Evolutionary conservation across 169 alveolate species (phyloP).

Genomic region (Cyclospora cayetanensis): DNA sequence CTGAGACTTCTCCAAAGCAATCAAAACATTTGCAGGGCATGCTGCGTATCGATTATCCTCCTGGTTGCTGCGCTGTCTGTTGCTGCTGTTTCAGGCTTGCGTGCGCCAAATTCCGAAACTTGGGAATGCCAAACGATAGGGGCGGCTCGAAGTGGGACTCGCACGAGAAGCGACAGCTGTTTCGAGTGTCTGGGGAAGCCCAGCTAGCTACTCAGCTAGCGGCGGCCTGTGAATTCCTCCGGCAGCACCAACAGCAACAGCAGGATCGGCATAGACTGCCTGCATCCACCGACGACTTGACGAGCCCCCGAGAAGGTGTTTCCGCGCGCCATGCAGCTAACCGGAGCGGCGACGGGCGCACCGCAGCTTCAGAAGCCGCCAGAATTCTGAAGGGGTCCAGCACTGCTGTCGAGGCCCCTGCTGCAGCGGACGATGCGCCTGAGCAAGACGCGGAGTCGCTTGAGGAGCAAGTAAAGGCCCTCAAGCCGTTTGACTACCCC

Average conservation of each 20-base stretch:
- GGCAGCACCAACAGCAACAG: background rate
- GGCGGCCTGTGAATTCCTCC: background rate
- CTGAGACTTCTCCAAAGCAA: too few relatives aligned
- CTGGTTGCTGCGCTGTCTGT: background rate
- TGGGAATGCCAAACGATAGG: too few relatives aligned
- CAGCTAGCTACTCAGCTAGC: conserved; percentile 19
- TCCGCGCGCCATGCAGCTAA: background rate
- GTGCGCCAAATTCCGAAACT: background rate
- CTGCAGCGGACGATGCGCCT: background rate
- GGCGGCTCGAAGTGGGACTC: too few relatives aligned
- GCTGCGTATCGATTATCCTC: too few relatives aligned
- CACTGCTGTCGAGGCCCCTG: background rate
- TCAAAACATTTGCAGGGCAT: too few relatives aligned
- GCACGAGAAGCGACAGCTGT: background rate
- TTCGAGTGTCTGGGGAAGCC: background rate
- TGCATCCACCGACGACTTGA: background rate
- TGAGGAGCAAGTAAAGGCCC: background rate
- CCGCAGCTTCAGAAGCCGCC: background rate
- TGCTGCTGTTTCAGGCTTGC: conserved; percentile 5
- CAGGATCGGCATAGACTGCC: background rate
- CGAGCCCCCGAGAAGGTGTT: background rate
- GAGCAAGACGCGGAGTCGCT: background rate
- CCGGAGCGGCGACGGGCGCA: background rate
- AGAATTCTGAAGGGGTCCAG: background rate
- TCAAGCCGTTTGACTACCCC: background rate